Conservation (phyloP, 805 yeast genomes). For the Yarrowia deformans region DNA sequence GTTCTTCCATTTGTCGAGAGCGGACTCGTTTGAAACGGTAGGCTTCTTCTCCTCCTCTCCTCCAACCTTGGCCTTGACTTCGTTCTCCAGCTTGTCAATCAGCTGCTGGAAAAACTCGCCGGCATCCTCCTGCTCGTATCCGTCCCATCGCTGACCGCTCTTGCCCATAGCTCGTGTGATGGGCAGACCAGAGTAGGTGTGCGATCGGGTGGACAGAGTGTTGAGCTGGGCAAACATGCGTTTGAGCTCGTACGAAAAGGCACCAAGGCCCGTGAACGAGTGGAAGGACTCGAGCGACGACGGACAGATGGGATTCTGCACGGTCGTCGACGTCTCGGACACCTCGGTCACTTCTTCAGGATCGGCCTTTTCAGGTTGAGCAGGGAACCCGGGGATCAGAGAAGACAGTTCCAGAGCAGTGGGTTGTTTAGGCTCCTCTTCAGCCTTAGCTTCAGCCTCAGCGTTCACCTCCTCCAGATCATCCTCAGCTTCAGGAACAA, state of each 20-base stretch:
- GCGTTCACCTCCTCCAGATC: slow-evolving; percentile 1
- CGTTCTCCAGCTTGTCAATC: slow-evolving; percentile 49
- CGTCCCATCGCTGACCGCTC: slow-evolving; percentile 70
- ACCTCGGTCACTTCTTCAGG: slow-evolving; percentile 18
- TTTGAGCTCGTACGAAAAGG: slow-evolving; percentile 38
- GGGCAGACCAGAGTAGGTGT: slow-evolving; percentile 39
- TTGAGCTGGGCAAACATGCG: slow-evolving; percentile 38
- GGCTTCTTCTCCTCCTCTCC: neutral
- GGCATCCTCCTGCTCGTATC: slow-evolving; percentile 95
- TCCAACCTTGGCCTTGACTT: slow-evolving; percentile 41
- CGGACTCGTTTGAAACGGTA: neutral
- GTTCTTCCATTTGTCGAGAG: slow-evolving; percentile 33
- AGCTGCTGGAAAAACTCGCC: slow-evolving; percentile 87
- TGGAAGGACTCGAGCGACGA: slow-evolving; percentile 18
- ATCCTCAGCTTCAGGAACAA: slow-evolving; percentile 9
- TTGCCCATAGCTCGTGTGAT: slow-evolving; percentile 40
- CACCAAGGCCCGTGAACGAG: slow-evolving; percentile 11
- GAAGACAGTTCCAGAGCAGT: slow-evolving; percentile 24
- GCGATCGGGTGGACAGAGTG: slow-evolving; percentile 12
- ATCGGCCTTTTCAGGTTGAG: slow-evolving; percentile 32
- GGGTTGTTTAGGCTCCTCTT: slow-evolving; percentile 12
- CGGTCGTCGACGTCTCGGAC: neutral
- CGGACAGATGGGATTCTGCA: slow-evolving; percentile 22
- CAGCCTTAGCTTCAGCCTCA: neutral
- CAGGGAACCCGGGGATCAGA: slow-evolving; percentile 34